Evolutionary conservation across 225 moss, liverwort and hornwort genomes (phyloP), one percentile per base, ranked within the genome.

Genomic region (Bryum argenteum): DNA sequence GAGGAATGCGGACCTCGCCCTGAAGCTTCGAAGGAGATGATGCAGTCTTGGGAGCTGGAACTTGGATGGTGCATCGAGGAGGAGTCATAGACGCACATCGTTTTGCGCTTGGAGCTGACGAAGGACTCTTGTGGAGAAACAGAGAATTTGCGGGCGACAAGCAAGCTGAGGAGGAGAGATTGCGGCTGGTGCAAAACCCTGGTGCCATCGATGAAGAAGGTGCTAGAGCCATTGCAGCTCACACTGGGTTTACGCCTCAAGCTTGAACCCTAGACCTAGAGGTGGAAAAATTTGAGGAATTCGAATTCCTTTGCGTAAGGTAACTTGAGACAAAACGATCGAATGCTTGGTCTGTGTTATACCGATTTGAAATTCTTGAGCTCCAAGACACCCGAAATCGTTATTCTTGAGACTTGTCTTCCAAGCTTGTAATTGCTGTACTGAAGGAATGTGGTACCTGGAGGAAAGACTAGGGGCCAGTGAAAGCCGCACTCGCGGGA

Each of bases 21-120:
- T 86, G 85, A 70, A 93, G 75, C 73, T 89, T 93, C 23, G 87
- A 73, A 52, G 79, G 70, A 56, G 88, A 79, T 16, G 88, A 79
- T 16, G 71, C 74, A 81, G 86, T 60, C 70, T 79, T 33, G 33
- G 33, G 79, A 66, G 75, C 85, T 79, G 81, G 57, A 78, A 78
- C 53, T 51, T 40, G 47, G 8, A 41, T 62, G 40, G 45, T 55
- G 66, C 81, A 82, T 61, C 65, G 69, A 54, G 56, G 69, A 54
- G 56, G 54, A 54, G 50, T 61, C 21, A 66, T n/a, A 41, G 19
- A 5, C 8, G 54, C 24, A 53, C 24, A 59, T 69, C 61, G 55
- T 60, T n/a, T n/a, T n/a, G 47, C 54, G 15, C 60, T 7, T 18
- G 61, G 37, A 65, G 58, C 21, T 48, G 65, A 59, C 3, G 54